Base-by-base conservation (phyloP, 2,329 filamentous ascomycete genomes). In the Fusarium temperatum region DNA sequence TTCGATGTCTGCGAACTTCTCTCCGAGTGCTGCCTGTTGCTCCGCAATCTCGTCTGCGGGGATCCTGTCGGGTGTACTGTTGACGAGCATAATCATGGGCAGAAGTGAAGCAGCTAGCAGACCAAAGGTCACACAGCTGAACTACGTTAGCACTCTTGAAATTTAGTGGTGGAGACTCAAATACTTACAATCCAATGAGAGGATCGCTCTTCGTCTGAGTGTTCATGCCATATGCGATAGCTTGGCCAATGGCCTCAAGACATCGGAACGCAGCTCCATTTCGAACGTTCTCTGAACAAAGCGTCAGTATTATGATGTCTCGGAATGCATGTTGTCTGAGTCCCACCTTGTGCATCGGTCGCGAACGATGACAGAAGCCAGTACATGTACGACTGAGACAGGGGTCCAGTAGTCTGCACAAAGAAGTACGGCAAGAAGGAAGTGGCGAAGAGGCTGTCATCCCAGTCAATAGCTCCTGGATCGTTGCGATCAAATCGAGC, bases 61-160 rank as follows among this genome's bases (percentile, higher is more conserved):
- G 24, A 68, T 68, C 18, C 41, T 68, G 22, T 68, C 55, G 6
- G 66, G 66, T 13, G 66, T 68, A 3, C 22, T 62, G 15, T 68
- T 68, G 10, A 68, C 66, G 5, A 68, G 66, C 66, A 68, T 68
- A 8, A 68, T 68, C 63, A 68, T 68, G 9, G 66, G 64, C 5
- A 68, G 14, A 5, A 69, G 42, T 2, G 64, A 55, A n/a, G 64
- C 66, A 12, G 48, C 65, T 5, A 68, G 28, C 0, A 69, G 12
- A 3, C 39, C 48, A 6, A 68, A 63, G 0, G 64, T 51, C 6
- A 68, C 66, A 22, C 48, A 68, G 12, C 48, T 68, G 5, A 0
- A 22, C 0, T 5, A 17, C 0, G 2, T 58, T 11, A 44, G 64
- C 5, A 20, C 6, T 24, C 2, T 5, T 22, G 0, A 8, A n/a